Evolutionary conservation across 202 grass and related monocot species (phyloP).

Genomic region (Panicum hallii): DNA sequence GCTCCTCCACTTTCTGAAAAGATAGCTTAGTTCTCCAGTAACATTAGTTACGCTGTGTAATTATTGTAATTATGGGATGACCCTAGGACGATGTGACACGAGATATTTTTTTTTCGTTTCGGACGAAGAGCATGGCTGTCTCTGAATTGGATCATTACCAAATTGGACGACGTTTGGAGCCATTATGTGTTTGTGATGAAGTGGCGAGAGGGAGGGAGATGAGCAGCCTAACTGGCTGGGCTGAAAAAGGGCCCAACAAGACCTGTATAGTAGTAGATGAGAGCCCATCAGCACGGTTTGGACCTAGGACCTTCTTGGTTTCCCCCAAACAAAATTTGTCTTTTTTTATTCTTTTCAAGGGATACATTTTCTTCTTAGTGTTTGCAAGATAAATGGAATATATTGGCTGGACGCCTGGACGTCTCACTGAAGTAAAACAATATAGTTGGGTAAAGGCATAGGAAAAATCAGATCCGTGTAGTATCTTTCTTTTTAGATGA

Average conservation of each 20-base stretch:
- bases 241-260: not conserved
- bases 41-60: not conserved
- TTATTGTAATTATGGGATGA: slow-evolving; percentile 7
- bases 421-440: not conserved
- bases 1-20: not conserved
- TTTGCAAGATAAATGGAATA: not conserved
- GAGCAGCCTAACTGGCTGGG: too few species aligned
- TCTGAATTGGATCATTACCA: not conserved
- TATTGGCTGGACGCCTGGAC: not conserved
- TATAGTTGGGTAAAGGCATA: not conserved
- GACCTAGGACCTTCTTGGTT: not conserved
- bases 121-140: not conserved
- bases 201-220: not conserved
- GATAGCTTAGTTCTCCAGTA: not conserved
- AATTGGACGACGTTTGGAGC: too few species aligned
- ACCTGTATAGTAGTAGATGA: not conserved
- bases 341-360: not conserved
- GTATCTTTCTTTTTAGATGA: not conserved
- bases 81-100: slow-evolving; percentile 6
- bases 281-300: not conserved
- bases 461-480: not conserved
- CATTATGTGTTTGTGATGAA: not conserved
- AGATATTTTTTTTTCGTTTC: not conserved
- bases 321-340: not conserved
- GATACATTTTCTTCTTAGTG: not conserved